Evolutionary conservation across 495 filamentous ascomycete species (phyloP), one percentile per base, ranked within the genome.

Genomic region (Xylaria sp.): DNA sequence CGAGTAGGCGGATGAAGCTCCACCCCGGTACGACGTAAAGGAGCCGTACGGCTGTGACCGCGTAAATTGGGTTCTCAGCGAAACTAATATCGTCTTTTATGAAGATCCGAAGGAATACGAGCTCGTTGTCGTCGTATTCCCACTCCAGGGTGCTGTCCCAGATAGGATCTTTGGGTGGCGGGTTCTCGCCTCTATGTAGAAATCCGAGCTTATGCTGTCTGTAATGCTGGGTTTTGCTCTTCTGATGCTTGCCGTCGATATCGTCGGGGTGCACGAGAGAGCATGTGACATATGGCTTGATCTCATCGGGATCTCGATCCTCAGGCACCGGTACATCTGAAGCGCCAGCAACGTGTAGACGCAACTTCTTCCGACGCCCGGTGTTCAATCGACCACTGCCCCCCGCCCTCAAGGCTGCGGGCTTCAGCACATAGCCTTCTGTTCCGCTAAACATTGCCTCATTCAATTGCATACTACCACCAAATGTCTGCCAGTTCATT

Each of bases 401-500:
- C 50, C 81, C 85, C 0, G 73, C 72, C n/a, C 85, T 79, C n/a
- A 89, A 73, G 11, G 81, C 79, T 0, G 79, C 78, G 0, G 86
- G 87, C 63, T 89, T 89, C 26, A 89, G 75, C 8, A 88, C 87
- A 68, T 85, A 89, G 31, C 87, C 87, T 19, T 80, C 82, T 1
- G 85, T 84, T 6, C 84, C 85, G 41, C 79, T 81, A 65, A 89
- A 88, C 8, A 89, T 75, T 0, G 87, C 87, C 67, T 88, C 86
- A 69, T 89, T 88, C 61, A 89, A 76, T 75, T 88, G 86, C 81
- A 85, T 84, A 65, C 81, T 78, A 0, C 80, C 82, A 33, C 83
- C 85, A 53, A 87, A 89, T 0, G 84, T 87, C 72, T 88, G 86
- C 86, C 86, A 89, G 73, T 88, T 88, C 65, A 88, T 79, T 14